Conservation (phyloP, 306 rosid genomes). For the Dryas drummondii region DNA sequence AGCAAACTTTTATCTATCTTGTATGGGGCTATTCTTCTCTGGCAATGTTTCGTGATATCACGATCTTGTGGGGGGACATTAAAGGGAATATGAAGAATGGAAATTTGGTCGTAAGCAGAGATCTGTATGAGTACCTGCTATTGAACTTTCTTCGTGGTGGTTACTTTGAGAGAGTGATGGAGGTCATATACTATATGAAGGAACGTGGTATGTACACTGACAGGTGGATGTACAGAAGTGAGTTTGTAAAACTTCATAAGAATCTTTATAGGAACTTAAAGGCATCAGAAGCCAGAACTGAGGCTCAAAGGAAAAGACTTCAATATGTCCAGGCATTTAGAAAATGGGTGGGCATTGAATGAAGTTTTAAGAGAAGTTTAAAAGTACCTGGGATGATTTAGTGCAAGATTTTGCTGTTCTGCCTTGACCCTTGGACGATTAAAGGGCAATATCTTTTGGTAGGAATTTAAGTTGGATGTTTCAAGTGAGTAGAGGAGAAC, state of each 20-base stretch:
- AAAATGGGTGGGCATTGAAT: conserved; percentile 59
- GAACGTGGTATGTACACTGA: conserved; percentile 53
- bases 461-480: background rate
- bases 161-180: conserved; percentile 94
- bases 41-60: conserved; percentile 68
- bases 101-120: conserved; percentile 44
- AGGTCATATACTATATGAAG: conserved; percentile 63
- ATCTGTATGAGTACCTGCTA: conserved; percentile 66
- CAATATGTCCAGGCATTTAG: conserved; percentile 67
- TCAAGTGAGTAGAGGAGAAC: background rate
- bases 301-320: conserved; percentile 68
- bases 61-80: conserved; percentile 84
- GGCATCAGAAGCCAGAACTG: conserved; percentile 65
- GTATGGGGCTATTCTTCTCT: conserved; percentile 57
- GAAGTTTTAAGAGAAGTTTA: conserved; percentile 1
- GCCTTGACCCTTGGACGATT: background rate
- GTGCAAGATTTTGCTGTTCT: conserved; percentile 1
- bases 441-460: background rate
- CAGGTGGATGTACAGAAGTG: conserved; percentile 68
- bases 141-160: conserved; percentile 74
- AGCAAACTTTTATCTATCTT: conserved; percentile 54
- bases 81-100: conserved; percentile 59
- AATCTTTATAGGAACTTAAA: conserved; percentile 70
- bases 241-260: conserved; percentile 73
- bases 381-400: background rate